Evolutionary conservation across 106 monocot genomes (phyloP), one percentile per base, ranked within the genome.

Genomic region (Apostasia ramifera): DNA sequence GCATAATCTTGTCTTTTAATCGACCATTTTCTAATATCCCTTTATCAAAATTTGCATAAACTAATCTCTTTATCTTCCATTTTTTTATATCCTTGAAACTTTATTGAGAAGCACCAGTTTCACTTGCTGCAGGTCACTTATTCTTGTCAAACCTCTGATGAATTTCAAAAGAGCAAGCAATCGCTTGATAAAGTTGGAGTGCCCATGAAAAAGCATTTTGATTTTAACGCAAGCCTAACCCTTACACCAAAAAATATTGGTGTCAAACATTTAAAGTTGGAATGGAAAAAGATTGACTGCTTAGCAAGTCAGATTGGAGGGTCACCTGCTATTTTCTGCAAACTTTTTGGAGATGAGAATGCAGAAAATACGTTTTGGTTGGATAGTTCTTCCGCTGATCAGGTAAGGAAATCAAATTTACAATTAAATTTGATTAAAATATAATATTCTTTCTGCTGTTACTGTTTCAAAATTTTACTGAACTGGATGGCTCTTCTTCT

Each of bases 331-430:
- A 88, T 98, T 59, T 98, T 98, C 67, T 66, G 80, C 48, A 55
- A 85, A 47, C 77, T 98, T 47, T 93, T 90, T 80, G 90, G 93
- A 40, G 71, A 80, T 61, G 53, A 79, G 65, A 83, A 79, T 73
- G 87, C 82, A 44, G 68, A 81, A 50, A 79, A 98, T 60, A 90
- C 97, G 6, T 98, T 98, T 85, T 98, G 97, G 97, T 82, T 98
- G 70, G 97, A 98, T 56, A 98, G 97, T 62, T 87, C 97, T 55
- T 98, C 90, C 26, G 87, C 85, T 41, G 92, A 98, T 55, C 78
- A 87, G 85, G 97, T 93, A 84, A 66, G 4, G 65, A 15, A 26
- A 7, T 48, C 2, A 15, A 8, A 63, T n/a, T 56, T n/a, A 63
- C 3, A 40, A n/a, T 45, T n/a, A 46, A 13, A 40, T 15, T 49